A percentile compares a stretch with the other conserved stretches of the same genome.
Conservation (phyloP, 306 rosid genomes). For the Elaeagnus macrophylla region DNA sequence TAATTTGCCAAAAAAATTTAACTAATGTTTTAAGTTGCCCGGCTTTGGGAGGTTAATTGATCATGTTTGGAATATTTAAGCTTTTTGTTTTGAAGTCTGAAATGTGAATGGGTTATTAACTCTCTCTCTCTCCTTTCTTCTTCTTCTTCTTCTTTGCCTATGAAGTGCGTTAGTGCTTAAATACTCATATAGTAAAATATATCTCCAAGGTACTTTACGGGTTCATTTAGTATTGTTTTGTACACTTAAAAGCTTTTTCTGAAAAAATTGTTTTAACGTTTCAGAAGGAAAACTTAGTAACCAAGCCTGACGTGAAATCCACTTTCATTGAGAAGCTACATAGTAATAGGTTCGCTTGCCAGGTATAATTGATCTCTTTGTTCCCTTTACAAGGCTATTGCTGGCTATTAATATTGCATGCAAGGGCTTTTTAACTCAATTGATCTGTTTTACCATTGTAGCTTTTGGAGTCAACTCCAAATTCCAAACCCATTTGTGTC, state of each 20-base stretch:
- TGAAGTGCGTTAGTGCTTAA: too few relatives aligned
- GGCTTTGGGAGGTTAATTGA: neutral
- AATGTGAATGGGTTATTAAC: too few relatives aligned
- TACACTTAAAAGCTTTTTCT: neutral
- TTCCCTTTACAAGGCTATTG: conserved; percentile 10
- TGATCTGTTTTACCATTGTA: conserved; percentile 10
- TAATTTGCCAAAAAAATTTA: too few relatives aligned
- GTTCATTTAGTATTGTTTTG: neutral
- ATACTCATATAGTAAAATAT: neutral
- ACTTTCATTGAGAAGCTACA: conserved; percentile 64
- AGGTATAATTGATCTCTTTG: conserved; percentile 39
- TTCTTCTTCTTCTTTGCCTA: too few relatives aligned
- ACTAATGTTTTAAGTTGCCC: neutral
- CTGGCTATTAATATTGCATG: conserved; percentile 1
- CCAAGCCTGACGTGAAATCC: conserved; percentile 29
- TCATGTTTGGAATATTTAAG: neutral
- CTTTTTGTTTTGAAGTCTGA: neutral
- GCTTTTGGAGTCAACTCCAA: conserved; percentile 77
- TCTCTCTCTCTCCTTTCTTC: too few relatives aligned
- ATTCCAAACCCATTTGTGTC: conserved; percentile 49
- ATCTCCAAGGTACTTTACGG: neutral
- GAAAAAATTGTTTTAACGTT: conserved; percentile 18
- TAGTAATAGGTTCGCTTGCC: conserved; percentile 65
- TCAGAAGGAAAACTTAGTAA: conserved; percentile 25
- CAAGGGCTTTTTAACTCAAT: too few relatives aligned